Base-by-base conservation (phyloP, 768 basidiomycete species). In the Saitozyma sp. region DNA sequence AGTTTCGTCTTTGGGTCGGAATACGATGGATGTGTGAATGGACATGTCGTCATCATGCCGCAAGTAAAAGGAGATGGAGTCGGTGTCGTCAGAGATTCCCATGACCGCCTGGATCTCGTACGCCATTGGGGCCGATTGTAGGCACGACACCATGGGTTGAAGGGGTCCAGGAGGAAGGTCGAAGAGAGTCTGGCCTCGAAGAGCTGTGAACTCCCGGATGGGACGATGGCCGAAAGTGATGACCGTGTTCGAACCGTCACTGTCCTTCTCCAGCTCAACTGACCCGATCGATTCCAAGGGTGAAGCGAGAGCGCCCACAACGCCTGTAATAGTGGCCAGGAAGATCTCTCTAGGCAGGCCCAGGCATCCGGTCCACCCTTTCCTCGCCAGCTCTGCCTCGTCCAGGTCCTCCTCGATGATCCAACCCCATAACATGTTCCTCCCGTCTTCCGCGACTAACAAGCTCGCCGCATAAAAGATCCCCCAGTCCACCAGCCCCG, bases 291-390 rank as follows among this genome's bases (percentile, higher is more conserved):
- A 5, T n/a, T 54, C 29, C 10, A 60, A 39, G 29, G 9, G n/a
- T 6, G 50, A 10, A n/a, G 10, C 6, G 41, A 45, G 8, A 8
- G 20, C 43, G 7, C 53, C 52, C 7, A 40, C 11, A 11, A 61
- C 60, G 29, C 19, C 43, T 8, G 10, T 13, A 8, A 20, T 8
- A 9, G 9, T 39, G 19, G 59, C 42, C 8, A 67, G 54, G 52
- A 55, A 56, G 9, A 67, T 38, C 50, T 60, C 61, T 19, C 66
- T 54, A 2, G 66, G 66, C 14, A 63, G 17, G 14, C 58, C 58
- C 16, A 67, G 45, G 40, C 58, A 63, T 16, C 66, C 66, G 20
- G 61, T 63, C 66, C 66, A 67, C 16, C 58, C 58, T 50, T 61
- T 58, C 54, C 42, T 51, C 37, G 20, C 42, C 16, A 63, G 45